Evolutionary conservation across 805 yeast species (phyloP), one percentile per base, ranked within the genome.

Genomic region (Candida stauntonica): DNA sequence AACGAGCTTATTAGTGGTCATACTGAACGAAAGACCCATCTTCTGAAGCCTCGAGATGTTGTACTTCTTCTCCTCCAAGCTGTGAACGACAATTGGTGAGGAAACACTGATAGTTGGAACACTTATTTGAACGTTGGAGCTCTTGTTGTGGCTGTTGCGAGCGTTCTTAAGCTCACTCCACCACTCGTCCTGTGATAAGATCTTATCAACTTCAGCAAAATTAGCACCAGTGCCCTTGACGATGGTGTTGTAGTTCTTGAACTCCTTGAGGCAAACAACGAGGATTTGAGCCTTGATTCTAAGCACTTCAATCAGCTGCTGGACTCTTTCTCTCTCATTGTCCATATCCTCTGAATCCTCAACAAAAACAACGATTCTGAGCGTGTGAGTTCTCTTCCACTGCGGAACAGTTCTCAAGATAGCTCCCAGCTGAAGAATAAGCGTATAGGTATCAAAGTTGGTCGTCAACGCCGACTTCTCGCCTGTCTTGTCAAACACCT

Each of bases 381-480:
- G 58, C 5, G 60, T 64, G 55, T 87, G 93, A 0, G 83, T 79
- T 33, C 69, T 69, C 47, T 85, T 79, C 99, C 99, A 93, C 31
- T 81, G 84, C 1, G 95, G 94, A 4, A 93, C 99, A 0, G 99
- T 89, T 9, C 85, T 78, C 41, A 93, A 65, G 48, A 93, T 91
- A 2, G 96, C 95, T 3, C 98, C 99, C 40, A 93, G 67, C 55
- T 93, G 99, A 42, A 94, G 65, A 47, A 93, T 93, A 54, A 93
- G 70, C 0, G 98, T 91, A 55, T 89, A 93, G 0, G 99, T 93
- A 60, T 93, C 99, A 57, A 93, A 88, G 55, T 93, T 93, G 3
- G 95, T 88, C 0, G 96, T 84, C 43, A 82, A 56, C 1, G 84
- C 79, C 14, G 82, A 76, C 38, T 75, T 75, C 20, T 67, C 71